Evolutionary conservation across 345 rosid genomes (phyloP).

Genomic region (Limnanthes douglasii): DNA sequence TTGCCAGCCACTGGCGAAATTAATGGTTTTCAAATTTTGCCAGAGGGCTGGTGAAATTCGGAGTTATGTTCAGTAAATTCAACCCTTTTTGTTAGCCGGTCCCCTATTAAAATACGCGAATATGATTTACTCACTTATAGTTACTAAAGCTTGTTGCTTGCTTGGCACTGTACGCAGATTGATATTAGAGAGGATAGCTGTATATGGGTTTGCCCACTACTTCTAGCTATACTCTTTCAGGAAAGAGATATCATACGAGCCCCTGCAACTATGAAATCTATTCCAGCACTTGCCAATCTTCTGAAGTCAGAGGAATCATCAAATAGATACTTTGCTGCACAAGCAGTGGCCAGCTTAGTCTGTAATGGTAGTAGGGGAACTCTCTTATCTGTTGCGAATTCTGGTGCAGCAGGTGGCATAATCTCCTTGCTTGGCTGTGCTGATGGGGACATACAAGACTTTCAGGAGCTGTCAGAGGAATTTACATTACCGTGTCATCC

Average conservation of each 20-base stretch:
- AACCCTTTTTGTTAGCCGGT: no score
- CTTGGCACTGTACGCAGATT: constrained; percentile 28
- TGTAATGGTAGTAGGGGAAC: constrained; percentile 99
- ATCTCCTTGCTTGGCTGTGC: constrained; percentile 95
- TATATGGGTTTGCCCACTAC: constrained; percentile 87
- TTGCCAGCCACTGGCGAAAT: no score
- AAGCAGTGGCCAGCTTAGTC: constrained; percentile 83
- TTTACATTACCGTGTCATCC: constrained; percentile 73
- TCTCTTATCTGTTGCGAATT: constrained; percentile 91
- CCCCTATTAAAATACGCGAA: neutral
- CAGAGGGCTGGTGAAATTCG: no score
- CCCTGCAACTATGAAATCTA: constrained; percentile 75
- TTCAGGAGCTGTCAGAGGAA: constrained; percentile 77
- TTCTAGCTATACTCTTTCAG: constrained; percentile 84
- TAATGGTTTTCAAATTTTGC: no score
- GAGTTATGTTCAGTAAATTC: no score
- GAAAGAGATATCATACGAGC: constrained; percentile 95
- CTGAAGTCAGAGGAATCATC: constrained; percentile 85
- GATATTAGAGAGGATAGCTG: constrained; percentile 77
- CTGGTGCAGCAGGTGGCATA: constrained; percentile 91
- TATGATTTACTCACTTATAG: constrained; percentile 2
- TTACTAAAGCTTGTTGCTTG: constrained; percentile 7
- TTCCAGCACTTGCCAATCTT: constrained; percentile 79
- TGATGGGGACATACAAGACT: constrained; percentile 73
- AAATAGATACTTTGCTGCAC: constrained; percentile 93